Percentiles rank a stretch among this genome's conserved stretches.
phyloP scores from a whole-genome alignment of 768 basidiomycete species.

The Lyophyllum shimeji region DNA sequence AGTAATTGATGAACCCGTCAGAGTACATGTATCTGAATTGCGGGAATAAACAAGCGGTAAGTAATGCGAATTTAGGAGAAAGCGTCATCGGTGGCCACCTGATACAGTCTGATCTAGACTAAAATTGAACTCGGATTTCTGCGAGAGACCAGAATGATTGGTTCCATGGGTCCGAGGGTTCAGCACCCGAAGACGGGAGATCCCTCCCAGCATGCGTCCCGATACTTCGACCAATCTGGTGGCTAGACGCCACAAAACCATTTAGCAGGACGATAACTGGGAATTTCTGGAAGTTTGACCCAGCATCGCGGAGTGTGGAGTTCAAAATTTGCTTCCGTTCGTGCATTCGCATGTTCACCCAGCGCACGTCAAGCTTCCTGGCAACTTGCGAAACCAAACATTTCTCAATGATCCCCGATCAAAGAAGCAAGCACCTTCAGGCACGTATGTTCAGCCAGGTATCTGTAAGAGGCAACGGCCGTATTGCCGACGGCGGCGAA shows the following conservation, averaged over 20 bases:
- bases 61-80: neutral
- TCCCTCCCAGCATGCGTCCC: neutral
- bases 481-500: constrained; percentile 23
- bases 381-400: constrained; percentile 36
- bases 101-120: neutral
- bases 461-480: constrained; percentile 30
- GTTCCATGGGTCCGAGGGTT: constrained; percentile 19
- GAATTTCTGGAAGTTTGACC: constrained; percentile 1
- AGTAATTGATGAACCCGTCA: neutral
- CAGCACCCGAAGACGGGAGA: neutral
- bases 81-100: neutral
- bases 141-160: neutral
- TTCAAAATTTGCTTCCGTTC: constrained; percentile 7
- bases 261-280: constrained; percentile 23
- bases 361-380: constrained; percentile 21
- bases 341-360: neutral
- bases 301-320: constrained; percentile 23
- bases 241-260: constrained; percentile 35
- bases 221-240: constrained; percentile 1
- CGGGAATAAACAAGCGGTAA: neutral
- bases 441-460: constrained; percentile 23
- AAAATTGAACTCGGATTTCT: neutral
- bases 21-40: neutral
- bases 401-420: constrained; percentile 62
- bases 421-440: constrained; percentile 43